Percentiles rank a stretch among this genome's conserved stretches.
These are phyloP conservation scores for Rugonectria rugulosa DNA, from an alignment of 2,329 filamentous ascomycete genomes.

Conservation along the genomic window DNA sequence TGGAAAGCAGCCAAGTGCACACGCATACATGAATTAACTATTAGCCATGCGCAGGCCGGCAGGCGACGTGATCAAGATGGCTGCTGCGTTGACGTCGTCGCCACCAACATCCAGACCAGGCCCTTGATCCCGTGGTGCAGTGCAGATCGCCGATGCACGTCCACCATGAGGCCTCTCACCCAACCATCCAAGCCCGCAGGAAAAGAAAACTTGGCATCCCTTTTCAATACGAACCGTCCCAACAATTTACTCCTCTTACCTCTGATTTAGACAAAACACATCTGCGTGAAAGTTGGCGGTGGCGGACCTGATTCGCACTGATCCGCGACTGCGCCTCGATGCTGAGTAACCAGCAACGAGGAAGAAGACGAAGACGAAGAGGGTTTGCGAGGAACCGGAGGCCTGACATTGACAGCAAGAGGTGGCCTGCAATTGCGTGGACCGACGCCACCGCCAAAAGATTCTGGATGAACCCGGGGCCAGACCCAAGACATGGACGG, in stretches of 20 bases:
- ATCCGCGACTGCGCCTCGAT: not conserved
- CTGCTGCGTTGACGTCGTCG: not conserved
- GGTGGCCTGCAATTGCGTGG: not conserved
- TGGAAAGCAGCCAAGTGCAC: not conserved
- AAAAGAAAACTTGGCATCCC: no score
- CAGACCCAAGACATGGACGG: not conserved
- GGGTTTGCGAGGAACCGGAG: no score
- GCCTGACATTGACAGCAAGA: no score
- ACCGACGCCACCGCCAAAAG: not conserved
- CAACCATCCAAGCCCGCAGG: no score
- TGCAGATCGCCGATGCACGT: no score
- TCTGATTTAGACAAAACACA: not conserved
- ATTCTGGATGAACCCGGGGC: not conserved
- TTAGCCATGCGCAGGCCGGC: not conserved
- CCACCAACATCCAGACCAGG: not conserved
- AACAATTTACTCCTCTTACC: conserved; percentile 10
- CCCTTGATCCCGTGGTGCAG: no score
- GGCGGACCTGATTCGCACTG: not conserved
- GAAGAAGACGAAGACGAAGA: no score
- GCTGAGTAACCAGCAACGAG: not conserved
- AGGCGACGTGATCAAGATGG: not conserved
- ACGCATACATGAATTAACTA: no score
- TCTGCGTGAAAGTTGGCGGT: not conserved
- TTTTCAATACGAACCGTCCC: no score
- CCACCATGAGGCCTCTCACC: no score